These are phyloP conservation scores for Citrullus mucosospermus DNA, from an alignment of 306 rosid species.

Conservation along the genomic window DNA sequence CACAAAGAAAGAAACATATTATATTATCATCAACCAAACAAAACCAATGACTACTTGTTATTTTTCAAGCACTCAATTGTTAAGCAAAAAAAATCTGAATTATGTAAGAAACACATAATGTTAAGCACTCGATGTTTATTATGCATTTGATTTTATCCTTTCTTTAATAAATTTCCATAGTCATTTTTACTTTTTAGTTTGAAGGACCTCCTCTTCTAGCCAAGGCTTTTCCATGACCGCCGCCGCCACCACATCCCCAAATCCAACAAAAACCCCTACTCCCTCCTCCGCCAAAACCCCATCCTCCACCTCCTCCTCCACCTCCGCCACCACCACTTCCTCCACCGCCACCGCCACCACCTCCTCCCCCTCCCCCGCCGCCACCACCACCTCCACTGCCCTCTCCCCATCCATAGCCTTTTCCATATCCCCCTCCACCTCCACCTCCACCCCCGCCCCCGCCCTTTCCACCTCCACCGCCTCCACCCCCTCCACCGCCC, in stretches of 20 bases:
- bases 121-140: not conserved
- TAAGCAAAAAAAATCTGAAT: not conserved
- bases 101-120: not conserved
- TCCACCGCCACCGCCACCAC: not conserved
- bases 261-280: not conserved
- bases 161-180: not conserved
- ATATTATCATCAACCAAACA: not conserved
- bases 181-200: not conserved
- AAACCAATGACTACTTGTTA: not conserved
- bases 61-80: not conserved
- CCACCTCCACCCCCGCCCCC: too few relatives aligned
- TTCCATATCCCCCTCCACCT: too few relatives aligned
- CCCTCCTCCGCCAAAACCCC: not conserved
- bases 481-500: not conserved
- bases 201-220: not conserved
- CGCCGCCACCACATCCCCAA: conserved; percentile 1
- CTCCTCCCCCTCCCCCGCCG: not conserved
- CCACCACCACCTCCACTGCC: not conserved
- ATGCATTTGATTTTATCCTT: not conserved
- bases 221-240: not conserved
- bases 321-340: conserved; percentile 7
- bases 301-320: conserved; percentile 5
- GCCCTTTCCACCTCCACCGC: not conserved
- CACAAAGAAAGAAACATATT: not conserved
- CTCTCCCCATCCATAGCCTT: too few relatives aligned